A percentile compares a stretch with the other conserved stretches of the same genome.
phyloP scores from a whole-genome alignment of 2,329 filamentous ascomycete genomes.

The Aspergillus viridinutans region DNA sequence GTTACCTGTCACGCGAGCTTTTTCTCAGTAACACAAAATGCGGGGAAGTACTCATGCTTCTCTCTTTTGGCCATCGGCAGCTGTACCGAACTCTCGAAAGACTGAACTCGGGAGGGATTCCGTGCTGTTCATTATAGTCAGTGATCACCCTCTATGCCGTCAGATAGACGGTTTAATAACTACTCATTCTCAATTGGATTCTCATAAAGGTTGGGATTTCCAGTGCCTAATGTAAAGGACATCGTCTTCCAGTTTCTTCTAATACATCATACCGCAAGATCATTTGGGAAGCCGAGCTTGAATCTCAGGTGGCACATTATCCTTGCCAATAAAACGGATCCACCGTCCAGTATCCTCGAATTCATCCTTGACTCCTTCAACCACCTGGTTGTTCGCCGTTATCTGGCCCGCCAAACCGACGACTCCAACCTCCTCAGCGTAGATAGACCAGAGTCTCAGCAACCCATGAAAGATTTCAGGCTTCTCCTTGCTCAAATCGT shows the following conservation, averaged over 20 bases:
- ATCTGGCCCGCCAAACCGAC: constrained; percentile 41
- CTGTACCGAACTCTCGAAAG: neutral
- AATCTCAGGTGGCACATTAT: neutral
- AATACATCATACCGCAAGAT: neutral
- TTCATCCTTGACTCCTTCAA: neutral
- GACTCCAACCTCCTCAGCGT: constrained; percentile 57
- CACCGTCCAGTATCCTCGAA: neutral
- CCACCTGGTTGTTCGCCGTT: neutral
- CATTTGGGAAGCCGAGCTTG: neutral
- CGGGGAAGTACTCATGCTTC: neutral
- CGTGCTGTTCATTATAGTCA: neutral
- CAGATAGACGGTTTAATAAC: neutral
- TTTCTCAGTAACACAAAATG: neutral
- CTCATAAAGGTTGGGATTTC: too few relatives aligned
- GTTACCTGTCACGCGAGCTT: neutral
- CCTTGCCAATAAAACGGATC: neutral
- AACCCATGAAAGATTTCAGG: constrained; percentile 46
- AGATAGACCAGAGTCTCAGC: constrained; percentile 54
- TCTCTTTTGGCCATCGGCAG: neutral
- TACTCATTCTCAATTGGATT: neutral
- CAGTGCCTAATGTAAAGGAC: too few relatives aligned
- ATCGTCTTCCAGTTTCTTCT: neutral
- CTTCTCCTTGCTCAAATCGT: constrained; percentile 42
- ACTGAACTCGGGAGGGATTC: neutral
- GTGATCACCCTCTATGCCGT: neutral